Evolutionary conservation across 495 filamentous ascomycete species (phyloP), one percentile per base, ranked within the genome.

Genomic region (Talaromyces stipitatus): DNA sequence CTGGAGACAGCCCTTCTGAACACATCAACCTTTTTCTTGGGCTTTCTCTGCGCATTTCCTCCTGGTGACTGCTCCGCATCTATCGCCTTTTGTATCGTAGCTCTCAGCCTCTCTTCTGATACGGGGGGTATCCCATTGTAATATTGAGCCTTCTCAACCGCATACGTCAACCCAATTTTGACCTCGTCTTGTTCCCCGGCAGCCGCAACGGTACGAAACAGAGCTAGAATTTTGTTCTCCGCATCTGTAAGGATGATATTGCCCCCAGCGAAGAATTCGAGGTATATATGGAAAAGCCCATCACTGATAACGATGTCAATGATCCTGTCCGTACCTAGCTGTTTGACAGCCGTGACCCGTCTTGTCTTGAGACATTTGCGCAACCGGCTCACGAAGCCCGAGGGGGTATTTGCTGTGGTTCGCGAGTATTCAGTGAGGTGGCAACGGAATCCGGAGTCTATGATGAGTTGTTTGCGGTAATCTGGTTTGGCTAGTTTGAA

Each of bases 261-360:
- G 30, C 94, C 94, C n/a, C 82, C 83, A 3, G 94, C 92, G 71
- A 94, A 98, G 72, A 98, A 98, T 71, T 98, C 94, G 36, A 98
- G 74, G 66, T 90, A 95, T 32, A 98, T 74, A 33, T 86, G 79
- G 65, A 92, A 97, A 60, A 82, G 78, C 18, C 94, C 92, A 75
- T 96, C 91, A 64, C 88, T 92, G 69, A 98, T 96, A 66, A 86
- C 81, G 54, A 97, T 82, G 65, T 96, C 91, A 55, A 98, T 87
- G 56, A 98, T 86, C 18, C 94, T 85, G 68, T 98, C 94, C 0
- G 91, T 96, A 32, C 92, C 94, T 53, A 98, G 80, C 68, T 98
- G 94, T 4, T 80, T 72, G 26, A 98, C 79, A 0, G 80, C 73
- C 0, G 92, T 97, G 43, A 96, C 82, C 47, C 94, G 78, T 55